A percentile compares a stretch with the other conserved stretches of the same genome.
These are phyloP conservation scores for Melocanna baccifera DNA, from an alignment of 176 grass and related monocot genomes.

Conservation along the genomic window DNA sequence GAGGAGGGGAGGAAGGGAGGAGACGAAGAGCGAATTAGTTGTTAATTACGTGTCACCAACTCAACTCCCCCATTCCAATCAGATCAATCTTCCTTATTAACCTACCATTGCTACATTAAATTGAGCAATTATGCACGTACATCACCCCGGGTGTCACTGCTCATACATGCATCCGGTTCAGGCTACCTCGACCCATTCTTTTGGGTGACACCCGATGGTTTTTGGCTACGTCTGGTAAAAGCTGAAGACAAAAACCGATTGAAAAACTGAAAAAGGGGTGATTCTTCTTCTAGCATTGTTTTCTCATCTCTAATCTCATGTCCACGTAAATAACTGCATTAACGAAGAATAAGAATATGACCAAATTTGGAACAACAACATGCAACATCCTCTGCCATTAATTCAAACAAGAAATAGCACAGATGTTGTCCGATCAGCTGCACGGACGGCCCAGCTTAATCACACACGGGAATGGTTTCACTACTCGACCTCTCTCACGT, in stretches of 20 bases:
- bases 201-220: no score
- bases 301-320: not conserved
- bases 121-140: not conserved
- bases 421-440: not conserved
- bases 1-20: no score
- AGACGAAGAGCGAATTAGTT: no score
- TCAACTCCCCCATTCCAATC: not conserved
- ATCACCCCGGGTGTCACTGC: not conserved
- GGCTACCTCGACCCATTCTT: not conserved
- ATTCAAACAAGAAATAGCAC: not conserved
- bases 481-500: no score
- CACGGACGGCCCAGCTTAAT: not conserved
- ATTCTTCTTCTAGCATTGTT: not conserved
- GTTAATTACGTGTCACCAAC: not conserved
- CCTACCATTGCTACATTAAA: not conserved
- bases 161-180: not conserved
- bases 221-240: no score
- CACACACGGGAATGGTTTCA: not conserved
- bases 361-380: not conserved
- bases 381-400: not conserved
- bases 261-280: no score
- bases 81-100: not conserved
- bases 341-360: no score
- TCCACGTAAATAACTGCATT: not conserved
- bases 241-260: no score